phyloP scores from a whole-genome alignment of 352 stramenopile species.

The Globisporangium megalacanthum region DNA sequence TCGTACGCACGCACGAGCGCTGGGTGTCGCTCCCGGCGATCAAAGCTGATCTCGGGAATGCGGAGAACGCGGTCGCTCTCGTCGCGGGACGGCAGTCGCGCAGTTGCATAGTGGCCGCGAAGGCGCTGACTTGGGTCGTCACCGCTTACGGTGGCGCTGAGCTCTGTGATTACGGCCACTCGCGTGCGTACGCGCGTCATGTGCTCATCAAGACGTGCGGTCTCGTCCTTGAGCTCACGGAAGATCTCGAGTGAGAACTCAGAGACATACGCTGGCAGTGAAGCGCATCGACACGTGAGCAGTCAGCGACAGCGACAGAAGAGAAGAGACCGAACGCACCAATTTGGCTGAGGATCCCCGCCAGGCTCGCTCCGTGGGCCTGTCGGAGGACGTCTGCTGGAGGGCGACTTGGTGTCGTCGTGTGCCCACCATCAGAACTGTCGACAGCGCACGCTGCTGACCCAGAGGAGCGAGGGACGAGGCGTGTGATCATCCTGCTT shows the following conservation, averaged over 20 bases:
- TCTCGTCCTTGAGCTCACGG: constrained; percentile 38
- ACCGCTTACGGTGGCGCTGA: not conserved
- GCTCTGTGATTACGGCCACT: constrained; percentile 22
- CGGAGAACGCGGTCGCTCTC: constrained; percentile 21
- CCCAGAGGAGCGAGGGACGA: constrained; percentile 1
- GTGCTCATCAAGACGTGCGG: constrained; percentile 17
- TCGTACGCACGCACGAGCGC: constrained; percentile 24
- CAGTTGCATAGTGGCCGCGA: constrained; percentile 9
- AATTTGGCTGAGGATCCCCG: constrained; percentile 45
- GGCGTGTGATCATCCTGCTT: constrained; percentile 11
- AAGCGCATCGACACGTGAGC: no score
- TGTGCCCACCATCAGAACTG: not conserved
- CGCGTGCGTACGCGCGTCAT: constrained; percentile 26
- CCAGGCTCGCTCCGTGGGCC: constrained; percentile 36
- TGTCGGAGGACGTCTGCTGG: constrained; percentile 45
- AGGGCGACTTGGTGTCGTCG: not conserved
- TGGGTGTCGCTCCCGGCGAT: constrained; percentile 7
- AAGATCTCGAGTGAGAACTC: constrained; percentile 50
- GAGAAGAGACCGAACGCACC: constrained; percentile 16
- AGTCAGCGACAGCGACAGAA: no score
- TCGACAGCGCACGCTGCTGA: not conserved
- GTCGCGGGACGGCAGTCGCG: constrained; percentile 16
- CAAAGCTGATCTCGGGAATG: constrained; percentile 13
- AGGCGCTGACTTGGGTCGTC: not conserved
- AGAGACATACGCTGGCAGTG: constrained; percentile 31